Conservation (phyloP, 2,329 filamentous ascomycete genomes). For the Cladobotryum protrusum region DNA sequence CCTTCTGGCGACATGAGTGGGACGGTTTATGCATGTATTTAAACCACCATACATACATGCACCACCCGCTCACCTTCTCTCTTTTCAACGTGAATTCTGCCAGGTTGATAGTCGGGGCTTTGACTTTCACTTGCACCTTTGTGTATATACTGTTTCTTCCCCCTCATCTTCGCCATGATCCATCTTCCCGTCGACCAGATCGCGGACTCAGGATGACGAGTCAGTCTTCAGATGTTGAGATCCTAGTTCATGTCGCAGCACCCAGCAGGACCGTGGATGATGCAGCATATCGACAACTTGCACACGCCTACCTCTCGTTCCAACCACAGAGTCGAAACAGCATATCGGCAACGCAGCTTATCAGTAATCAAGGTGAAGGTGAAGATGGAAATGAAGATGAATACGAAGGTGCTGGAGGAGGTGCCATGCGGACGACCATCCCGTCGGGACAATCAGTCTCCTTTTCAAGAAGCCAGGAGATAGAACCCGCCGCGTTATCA, state of each 20-base stretch:
- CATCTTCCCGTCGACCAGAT: neutral
- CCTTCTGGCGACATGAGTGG: too few species aligned
- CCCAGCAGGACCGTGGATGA: conserved; percentile 45
- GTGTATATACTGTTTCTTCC: too few species aligned
- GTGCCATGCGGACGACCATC: neutral
- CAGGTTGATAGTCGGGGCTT: too few species aligned
- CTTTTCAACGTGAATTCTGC: too few species aligned
- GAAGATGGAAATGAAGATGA: too few species aligned
- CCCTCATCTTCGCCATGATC: neutral
- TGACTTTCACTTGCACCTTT: too few species aligned
- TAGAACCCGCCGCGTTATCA: conserved; percentile 13
- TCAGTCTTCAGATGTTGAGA: conserved; percentile 36
- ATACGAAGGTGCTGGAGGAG: neutral
- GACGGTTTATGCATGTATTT: too few species aligned
- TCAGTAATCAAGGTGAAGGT: neutral
- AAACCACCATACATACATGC: too few species aligned
- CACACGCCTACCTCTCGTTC: conserved; percentile 46
- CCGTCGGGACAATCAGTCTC: neutral
- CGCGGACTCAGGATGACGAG: conserved; percentile 3
- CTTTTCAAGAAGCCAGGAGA: conserved; percentile 11
- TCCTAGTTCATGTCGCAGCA: conserved; percentile 50
- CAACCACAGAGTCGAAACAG: conserved; percentile 18
- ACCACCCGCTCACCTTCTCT: too few species aligned
- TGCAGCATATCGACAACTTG: conserved; percentile 41
- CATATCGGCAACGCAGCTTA: neutral